These are phyloP conservation scores for Diplotaxis tenuifolia DNA, from an alignment of 345 rosid species.

Conservation along the genomic window DNA sequence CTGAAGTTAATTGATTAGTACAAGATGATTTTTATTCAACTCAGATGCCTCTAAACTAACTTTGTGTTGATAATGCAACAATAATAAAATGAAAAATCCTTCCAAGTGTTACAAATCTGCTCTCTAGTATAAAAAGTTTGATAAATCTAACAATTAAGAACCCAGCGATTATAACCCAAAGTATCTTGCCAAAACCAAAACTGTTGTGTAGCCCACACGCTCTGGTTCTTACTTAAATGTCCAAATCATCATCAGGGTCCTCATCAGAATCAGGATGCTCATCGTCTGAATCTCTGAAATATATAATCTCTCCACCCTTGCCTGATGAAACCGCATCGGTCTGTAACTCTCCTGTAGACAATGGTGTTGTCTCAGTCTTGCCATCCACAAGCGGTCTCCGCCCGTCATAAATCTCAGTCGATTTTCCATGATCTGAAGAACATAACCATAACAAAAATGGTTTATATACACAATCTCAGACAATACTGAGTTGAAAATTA, in stretches of 20 bases:
- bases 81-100: not conserved
- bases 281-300: slow-evolving; percentile 91
- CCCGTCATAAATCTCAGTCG: slow-evolving; percentile 79
- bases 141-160: slow-evolving; percentile 9
- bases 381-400: slow-evolving; percentile 51
- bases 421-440: slow-evolving; percentile 62
- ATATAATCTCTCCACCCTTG: slow-evolving; percentile 71
- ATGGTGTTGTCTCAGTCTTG: slow-evolving; percentile 37
- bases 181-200: not conserved
- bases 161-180: not conserved
- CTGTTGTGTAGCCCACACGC: not conserved
- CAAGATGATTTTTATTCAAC: not conserved
- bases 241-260: slow-evolving; percentile 56
- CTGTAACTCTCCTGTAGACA: slow-evolving; percentile 33
- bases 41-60: not conserved
- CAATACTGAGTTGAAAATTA: not conserved
- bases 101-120: not conserved
- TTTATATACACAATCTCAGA: not conserved
- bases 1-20: not conserved
- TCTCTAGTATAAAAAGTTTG: slow-evolving; percentile 4
- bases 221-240: too few relatives aligned
- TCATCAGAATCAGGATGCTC: not conserved
- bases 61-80: not conserved
- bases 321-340: slow-evolving; percentile 19
- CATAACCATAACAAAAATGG: not conserved